Evolutionary conservation across 169 alveolate genomes (phyloP).

Genomic region (Ichthyophthirius multifiliis): DNA sequence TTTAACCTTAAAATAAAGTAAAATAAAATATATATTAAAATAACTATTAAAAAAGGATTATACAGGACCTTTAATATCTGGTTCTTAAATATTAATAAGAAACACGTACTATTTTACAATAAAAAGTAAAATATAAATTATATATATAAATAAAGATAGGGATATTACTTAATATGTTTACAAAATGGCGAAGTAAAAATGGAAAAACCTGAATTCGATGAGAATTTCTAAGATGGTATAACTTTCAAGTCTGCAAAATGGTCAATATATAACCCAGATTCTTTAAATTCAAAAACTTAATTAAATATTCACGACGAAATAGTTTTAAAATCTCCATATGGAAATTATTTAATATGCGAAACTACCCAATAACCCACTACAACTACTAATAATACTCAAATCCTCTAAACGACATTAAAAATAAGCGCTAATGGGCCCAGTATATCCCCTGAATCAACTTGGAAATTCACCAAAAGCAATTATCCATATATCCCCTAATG

Average conservation of each 20-base stretch:
- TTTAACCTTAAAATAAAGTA: background rate
- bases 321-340: background rate
- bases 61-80: background rate
- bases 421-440: background rate
- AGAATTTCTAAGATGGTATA: background rate
- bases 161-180: background rate
- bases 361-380: no score
- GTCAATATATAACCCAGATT: background rate
- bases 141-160: background rate
- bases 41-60: background rate
- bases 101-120: background rate
- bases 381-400: background rate
- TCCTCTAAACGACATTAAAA: background rate
- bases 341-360: background rate
- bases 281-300: background rate
- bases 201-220: slow-evolving; percentile 7
- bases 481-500: slow-evolving; percentile 4
- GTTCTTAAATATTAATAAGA: background rate
- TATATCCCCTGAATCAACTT: background rate
- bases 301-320: background rate
- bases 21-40: background rate
- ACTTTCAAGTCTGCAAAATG: slow-evolving; percentile 7
- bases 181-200: slow-evolving; percentile 10
- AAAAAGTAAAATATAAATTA: background rate
- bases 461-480: background rate